phyloP scores from a whole-genome alignment of 2,329 filamentous ascomycete species.

The Leptosphaerulina australis region DNA sequence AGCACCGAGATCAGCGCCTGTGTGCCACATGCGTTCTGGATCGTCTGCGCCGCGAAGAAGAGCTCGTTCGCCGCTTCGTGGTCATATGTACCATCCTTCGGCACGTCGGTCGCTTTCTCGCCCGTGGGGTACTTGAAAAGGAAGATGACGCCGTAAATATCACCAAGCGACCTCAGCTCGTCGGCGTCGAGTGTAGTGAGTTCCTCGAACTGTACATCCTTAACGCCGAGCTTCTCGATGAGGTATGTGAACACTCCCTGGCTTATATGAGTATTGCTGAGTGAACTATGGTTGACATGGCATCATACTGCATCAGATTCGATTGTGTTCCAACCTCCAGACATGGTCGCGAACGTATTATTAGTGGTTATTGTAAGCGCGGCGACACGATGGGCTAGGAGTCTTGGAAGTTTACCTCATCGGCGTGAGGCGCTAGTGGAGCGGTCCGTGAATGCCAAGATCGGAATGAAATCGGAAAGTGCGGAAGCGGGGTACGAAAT shows the following conservation, averaged over 20 bases:
- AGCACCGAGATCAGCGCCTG: slow-evolving; percentile 92
- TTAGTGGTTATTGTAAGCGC: background rate
- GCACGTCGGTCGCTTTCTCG: slow-evolving; percentile 66
- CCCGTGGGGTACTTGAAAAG: slow-evolving; percentile 95
- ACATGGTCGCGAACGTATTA: slow-evolving; percentile 32
- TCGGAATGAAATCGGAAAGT: slow-evolving; percentile 4
- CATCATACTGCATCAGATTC: slow-evolving; percentile 87
- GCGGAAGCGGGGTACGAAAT: slow-evolving; percentile 1
- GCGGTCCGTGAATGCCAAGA: slow-evolving; percentile 11
- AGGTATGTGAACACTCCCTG: slow-evolving; percentile 97
- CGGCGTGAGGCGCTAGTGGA: background rate
- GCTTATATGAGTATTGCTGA: slow-evolving; percentile 15
- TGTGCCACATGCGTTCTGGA: slow-evolving; percentile 97
- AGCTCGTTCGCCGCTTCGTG: slow-evolving; percentile 73
- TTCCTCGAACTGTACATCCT: slow-evolving; percentile 96
- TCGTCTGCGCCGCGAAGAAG: slow-evolving; percentile 96
- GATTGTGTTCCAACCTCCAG: slow-evolving; percentile 93
- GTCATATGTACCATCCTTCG: slow-evolving; percentile 84
- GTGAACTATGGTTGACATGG: background rate
- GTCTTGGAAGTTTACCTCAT: slow-evolving; percentile 2
- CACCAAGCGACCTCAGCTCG: slow-evolving; percentile 66
- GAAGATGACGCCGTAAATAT: slow-evolving; percentile 92
- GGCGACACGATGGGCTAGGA: slow-evolving; percentile 1
- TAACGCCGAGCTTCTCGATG: slow-evolving; percentile 88
- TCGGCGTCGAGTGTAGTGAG: slow-evolving; percentile 85